Evolutionary conservation across 192 early-diverging fungal species (phyloP), one percentile per base, ranked within the genome.

Genomic region (Irineochytrium annulatum): DNA sequence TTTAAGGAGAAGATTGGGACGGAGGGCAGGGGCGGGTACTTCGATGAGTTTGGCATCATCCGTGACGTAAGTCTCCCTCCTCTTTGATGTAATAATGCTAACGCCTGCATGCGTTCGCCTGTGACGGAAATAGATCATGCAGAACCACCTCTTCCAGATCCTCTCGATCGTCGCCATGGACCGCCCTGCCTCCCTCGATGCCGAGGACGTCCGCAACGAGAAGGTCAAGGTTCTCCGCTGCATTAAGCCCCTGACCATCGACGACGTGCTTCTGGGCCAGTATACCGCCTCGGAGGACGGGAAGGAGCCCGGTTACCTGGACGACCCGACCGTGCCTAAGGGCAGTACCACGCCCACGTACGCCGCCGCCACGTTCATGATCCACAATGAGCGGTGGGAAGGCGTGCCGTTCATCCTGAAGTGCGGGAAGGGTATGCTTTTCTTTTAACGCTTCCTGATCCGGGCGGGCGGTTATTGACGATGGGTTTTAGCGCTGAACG

Each of bases 31-130:
- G 95, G 95, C 49, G 95, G 95, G 0, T 98, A 98, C 80, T 96
- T 98, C 86, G 93, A 98, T 68, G 93, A 95, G 76, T 96, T 94
- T 80, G 95, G 95, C 26, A 95, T 98, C 43, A 93, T 98, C 63
- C 91, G 95, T 57, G 95, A 98, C 65, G 95, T 98, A 43, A 87
- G 66, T 41, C 8, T 65, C 8, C 28, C 34, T 67, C 19, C 17
- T n/a, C 19, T 68, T 68, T 31, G 57, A 27, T 22, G 8, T 20
- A 22, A 8, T 17, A 20, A 14, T 49, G n/a, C n/a, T n/a, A n/a
- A n/a, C n/a, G n/a, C n/a, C n/a, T n/a, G n/a, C n/a, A n/a, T n/a
- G n/a, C n/a, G 26, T 20, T 24, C 26, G 33, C 34, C 5, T 41
- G 11, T 41, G 8, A 8, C 37, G n/a, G n/a, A 41, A 41, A 11